Evolutionary conservation across 2,329 filamentous ascomycete genomes (phyloP), one percentile per base, ranked within the genome.

Genomic region (Fusarium anguioides): DNA sequence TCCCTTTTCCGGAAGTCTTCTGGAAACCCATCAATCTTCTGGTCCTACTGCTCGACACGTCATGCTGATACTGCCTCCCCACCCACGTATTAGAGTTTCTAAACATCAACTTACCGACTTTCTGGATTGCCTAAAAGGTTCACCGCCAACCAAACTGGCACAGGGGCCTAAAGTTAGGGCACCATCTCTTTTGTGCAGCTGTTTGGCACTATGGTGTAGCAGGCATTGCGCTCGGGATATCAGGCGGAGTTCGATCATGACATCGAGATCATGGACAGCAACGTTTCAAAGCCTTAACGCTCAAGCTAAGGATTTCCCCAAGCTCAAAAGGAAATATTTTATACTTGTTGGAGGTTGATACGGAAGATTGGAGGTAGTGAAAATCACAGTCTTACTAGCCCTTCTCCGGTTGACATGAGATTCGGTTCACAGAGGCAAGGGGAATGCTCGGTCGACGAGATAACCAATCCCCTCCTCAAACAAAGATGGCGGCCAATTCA

Each of bases 1-100:
- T 64, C 27, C 71, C 69, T 46, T 42, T 68, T 72, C 40, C 45
- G 71, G 71, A 57, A 72, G 21, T 60, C 37, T 73, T 73, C 71
- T 72, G 40, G 71, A 73, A 73, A 45, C 10, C 7, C 21, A 4
- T 23, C 26, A 8, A 33, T 15, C 50, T 51, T 60, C 57, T 40
- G 49, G 36, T 31, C 21, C 31, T 17, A 21, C 47, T 49, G 33
- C 18, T 23, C 23, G 33, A 50, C 41, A 42, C 42, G 31, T 36
- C 21, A 39, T 53, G 20, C 24, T 44, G 17, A 15, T 33, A 27
- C 57, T 57, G 27, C 49, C 59, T 60, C 59, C 45, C 61, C 39
- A 23, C 45, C 61, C 39, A 23, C 39, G 29, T 39, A 53, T 62
- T 69, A 64, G 47, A 66, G 56, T 72, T 72, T 60, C 52, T 20